These are phyloP conservation scores for Hymenoscyphus salicellus DNA, from an alignment of 2,329 filamentous ascomycete genomes.

Conservation along the genomic window DNA sequence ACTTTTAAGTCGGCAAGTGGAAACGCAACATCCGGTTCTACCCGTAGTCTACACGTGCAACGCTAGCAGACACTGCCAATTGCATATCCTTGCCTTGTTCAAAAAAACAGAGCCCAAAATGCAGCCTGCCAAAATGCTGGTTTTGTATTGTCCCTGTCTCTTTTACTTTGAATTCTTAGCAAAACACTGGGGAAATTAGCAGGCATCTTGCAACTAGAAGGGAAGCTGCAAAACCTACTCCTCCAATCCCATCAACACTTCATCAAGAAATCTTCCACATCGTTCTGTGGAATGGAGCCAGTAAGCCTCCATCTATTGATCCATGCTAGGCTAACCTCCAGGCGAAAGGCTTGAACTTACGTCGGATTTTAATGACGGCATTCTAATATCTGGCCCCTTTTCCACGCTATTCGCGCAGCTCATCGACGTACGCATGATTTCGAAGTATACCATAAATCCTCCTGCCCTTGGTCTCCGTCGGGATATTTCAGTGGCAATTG, in stretches of 20 bases:
- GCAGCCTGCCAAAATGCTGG: too few species aligned
- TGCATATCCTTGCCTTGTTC: not conserved
- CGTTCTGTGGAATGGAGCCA: constrained; percentile 44
- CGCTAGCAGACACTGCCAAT: not conserved
- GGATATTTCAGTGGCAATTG: constrained; percentile 49
- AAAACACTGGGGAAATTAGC: constrained; percentile 16
- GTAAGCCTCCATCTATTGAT: constrained; percentile 44
- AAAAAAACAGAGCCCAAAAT: constrained; percentile 3
- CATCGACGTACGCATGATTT: constrained; percentile 49
- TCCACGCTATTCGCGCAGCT: constrained; percentile 50
- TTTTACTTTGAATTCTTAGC: constrained; percentile 22
- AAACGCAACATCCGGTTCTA: not conserved
- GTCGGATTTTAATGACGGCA: constrained; percentile 52
- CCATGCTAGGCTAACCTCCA: constrained; percentile 37
- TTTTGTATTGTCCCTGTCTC: constrained; percentile 39
- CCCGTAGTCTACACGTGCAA: not conserved
- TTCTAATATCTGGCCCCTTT: constrained; percentile 53
- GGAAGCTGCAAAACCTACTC: constrained; percentile 16
- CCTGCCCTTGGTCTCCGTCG: constrained; percentile 45
- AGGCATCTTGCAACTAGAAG: not conserved
- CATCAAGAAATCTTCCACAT: constrained; percentile 48
- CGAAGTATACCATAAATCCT: constrained; percentile 55
- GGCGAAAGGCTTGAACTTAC: constrained; percentile 1
- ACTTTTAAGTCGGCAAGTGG: not conserved
- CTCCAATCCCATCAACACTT: constrained; percentile 52